phyloP scores from a whole-genome alignment of 2,329 filamentous ascomycete species.

The Ophiostoma tasmaniense region DNA sequence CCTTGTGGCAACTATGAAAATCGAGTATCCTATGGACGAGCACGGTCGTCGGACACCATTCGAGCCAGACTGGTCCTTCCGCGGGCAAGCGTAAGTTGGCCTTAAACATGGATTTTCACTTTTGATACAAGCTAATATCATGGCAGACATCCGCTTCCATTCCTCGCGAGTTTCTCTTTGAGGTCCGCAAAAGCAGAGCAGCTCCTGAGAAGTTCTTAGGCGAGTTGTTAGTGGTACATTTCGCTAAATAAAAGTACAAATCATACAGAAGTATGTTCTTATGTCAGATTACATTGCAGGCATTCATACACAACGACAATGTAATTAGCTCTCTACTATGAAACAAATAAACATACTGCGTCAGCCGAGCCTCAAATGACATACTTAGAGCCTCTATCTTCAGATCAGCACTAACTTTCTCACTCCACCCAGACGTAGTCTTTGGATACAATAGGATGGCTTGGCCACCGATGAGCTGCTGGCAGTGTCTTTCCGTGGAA shows the following conservation, averaged over 20 bases:
- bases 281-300: not conserved
- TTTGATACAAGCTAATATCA: not conserved
- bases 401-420: too few species aligned
- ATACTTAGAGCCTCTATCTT: too few species aligned
- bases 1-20: not conserved
- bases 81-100: not conserved
- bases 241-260: too few species aligned
- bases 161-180: not conserved
- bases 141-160: not conserved
- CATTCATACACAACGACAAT: not conserved
- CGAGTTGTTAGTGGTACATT: not conserved
- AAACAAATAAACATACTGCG: too few species aligned
- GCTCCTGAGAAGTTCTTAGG: not conserved
- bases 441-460: not conserved
- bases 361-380: too few species aligned
- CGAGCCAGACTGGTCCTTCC: not conserved
- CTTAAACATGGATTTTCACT: not conserved
- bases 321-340: too few species aligned
- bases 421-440: not conserved
- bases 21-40: not conserved
- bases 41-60: not conserved
- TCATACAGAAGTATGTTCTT: too few species aligned
- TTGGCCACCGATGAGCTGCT: not conserved
- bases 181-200: not conserved
- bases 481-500: not conserved